These are phyloP conservation scores for Rutstroemia sp. DNA, from an alignment of 2,329 filamentous ascomycete species.

Conservation along the genomic window DNA sequence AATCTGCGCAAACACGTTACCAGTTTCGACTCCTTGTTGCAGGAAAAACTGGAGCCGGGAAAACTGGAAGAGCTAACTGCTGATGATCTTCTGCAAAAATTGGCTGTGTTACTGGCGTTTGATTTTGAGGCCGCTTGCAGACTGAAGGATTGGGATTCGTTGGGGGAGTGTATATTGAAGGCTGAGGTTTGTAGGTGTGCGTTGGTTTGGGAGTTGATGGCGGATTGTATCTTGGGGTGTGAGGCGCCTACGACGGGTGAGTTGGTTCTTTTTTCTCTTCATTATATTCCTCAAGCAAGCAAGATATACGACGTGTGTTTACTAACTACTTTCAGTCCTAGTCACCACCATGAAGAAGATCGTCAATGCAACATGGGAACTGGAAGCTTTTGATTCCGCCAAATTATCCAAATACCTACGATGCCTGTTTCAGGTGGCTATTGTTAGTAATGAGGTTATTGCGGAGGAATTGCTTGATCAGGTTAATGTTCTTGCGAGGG, in stretches of 20 bases:
- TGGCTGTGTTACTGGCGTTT: constrained; percentile 62
- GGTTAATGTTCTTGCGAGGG: constrained; percentile 45
- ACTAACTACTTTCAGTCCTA: constrained; percentile 20
- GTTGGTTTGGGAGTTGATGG: constrained; percentile 53
- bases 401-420: constrained; percentile 71
- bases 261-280: not conserved
- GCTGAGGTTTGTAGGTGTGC: constrained; percentile 39
- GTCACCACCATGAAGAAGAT: constrained; percentile 52
- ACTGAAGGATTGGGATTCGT: constrained; percentile 59
- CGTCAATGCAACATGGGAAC: constrained; percentile 58
- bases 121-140: constrained; percentile 70
- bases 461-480: constrained; percentile 59
- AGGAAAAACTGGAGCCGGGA: constrained; percentile 30
- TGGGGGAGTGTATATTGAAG: constrained; percentile 52
- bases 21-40: constrained; percentile 45
- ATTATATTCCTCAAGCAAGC: not conserved
- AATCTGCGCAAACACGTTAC: constrained; percentile 52
- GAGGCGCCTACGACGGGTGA: constrained; percentile 44
- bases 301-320: not conserved
- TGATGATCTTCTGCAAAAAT: constrained; percentile 51
- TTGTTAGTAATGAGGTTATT: constrained; percentile 44
- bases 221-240: constrained; percentile 54
- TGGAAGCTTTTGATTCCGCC: constrained; percentile 46
- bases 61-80: constrained; percentile 37
- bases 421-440: constrained; percentile 63